These are phyloP conservation scores for Xerocomus nothofagi DNA, from an alignment of 1,284 basidiomycete genomes.

Conservation along the genomic window DNA sequence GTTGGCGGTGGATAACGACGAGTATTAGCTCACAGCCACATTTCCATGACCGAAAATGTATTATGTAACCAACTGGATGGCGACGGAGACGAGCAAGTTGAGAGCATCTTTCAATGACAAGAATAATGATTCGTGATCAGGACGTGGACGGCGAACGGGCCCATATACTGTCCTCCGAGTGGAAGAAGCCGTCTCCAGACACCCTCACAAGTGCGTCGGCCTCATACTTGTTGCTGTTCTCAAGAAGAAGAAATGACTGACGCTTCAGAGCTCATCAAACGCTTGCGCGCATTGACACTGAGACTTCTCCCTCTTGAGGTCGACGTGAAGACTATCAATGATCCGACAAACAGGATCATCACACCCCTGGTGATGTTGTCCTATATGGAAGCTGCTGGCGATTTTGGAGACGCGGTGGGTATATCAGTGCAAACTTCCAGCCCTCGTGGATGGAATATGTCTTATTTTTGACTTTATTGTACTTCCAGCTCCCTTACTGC, in stretches of 20 bases:
- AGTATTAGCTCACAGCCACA: conserved; percentile 9
- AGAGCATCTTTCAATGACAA: conserved; percentile 1
- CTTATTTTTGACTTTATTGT: background rate
- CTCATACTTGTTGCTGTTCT: background rate
- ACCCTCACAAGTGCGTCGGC: conserved; percentile 63
- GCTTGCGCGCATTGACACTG: conserved; percentile 76
- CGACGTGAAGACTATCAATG: conserved; percentile 54
- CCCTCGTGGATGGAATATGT: background rate
- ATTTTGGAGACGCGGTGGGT: conserved; percentile 78
- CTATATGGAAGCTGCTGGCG: conserved; percentile 67
- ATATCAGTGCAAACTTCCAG: background rate
- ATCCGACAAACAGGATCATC: conserved; percentile 70
- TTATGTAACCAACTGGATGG: too few species aligned
- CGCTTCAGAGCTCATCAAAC: conserved; percentile 69
- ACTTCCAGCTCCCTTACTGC: conserved; percentile 68
- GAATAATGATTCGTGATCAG: conserved; percentile 37
- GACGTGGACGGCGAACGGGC: conserved; percentile 46
- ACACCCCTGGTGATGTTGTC: conserved; percentile 68
- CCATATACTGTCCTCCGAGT: conserved; percentile 47
- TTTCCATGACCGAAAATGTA: too few species aligned
- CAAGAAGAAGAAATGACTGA: background rate
- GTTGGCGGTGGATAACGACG: conserved; percentile 5
- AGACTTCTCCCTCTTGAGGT: conserved; percentile 83
- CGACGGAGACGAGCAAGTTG: background rate
- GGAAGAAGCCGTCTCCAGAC: conserved; percentile 61